Base-by-base conservation (phyloP, 2,329 filamentous ascomycete species). In the Hymenoscyphus scutula region DNA sequence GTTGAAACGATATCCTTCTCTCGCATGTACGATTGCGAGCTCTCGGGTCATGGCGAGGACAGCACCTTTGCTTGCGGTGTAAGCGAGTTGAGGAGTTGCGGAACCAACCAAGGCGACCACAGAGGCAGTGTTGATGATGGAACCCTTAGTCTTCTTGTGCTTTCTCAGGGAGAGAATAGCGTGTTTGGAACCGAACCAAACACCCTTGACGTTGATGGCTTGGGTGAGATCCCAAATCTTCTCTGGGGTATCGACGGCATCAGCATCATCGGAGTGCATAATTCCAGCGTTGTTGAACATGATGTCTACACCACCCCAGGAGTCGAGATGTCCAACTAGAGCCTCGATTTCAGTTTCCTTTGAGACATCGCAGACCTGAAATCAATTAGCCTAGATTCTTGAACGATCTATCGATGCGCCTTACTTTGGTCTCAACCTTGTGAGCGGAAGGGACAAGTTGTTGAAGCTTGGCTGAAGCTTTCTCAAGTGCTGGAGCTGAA, bases 251-350 rank as follows among this genome's bases (percentile, higher is more conserved):
- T 87, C 82, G 68, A 90, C 78, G 19, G 89, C 88, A 72, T 86
- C 82, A 3, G 78, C 81, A 67, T 86, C 84, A 62, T 89, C 80
- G 25, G 81, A 82, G 73, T 91, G 89, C 89, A 92, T 91, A 69
- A 91, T 91, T 17, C 89, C 89, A 17, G 89, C 89, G 70, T 92
- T 92, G 80, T 91, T 92, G 82, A 91, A 91, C 70, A 91, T 87
- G 71, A 91, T 81, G 70, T 92, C 89, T 0, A 89, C 76, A 45
- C 89, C 89, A 66, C 89, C 89, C 85, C 87, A 89, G 27, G 81
- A 75, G 71, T 91, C 89, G 34, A 89, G 76, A 17, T 82, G 77
- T 56, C 84, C 83, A 30, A 91, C 79, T 66, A 85, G 81, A 17
- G 82, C 81, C 67, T 85, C 76, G 19, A 91, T 81, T 25, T 89